Evolutionary conservation across 2,329 filamentous ascomycete species (phyloP).

Genomic region (Ascochyta pisi): DNA sequence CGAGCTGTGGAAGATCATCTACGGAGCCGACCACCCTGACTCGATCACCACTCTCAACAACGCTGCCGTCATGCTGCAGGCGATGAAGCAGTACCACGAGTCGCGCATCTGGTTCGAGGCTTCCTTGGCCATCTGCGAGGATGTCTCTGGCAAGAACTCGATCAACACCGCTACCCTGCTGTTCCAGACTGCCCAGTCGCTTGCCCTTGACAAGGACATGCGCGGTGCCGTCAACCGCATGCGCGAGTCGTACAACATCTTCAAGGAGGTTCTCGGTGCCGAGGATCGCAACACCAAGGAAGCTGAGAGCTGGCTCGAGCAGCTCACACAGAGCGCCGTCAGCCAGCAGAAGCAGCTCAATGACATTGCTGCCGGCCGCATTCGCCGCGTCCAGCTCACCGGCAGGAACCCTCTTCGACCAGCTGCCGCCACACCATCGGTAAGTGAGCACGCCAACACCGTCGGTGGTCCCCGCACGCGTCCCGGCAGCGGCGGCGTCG

Average conservation of each 20-base stretch:
- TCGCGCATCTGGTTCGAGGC: conserved; percentile 97
- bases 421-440: conserved; percentile 66
- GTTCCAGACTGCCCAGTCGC: conserved; percentile 95
- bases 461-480: conserved; percentile 47
- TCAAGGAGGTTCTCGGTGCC: conserved; percentile 82
- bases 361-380: conserved; percentile 75
- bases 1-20: conserved; percentile 96
- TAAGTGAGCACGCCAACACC: conserved; percentile 54
- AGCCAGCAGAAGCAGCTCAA: conserved; percentile 93
- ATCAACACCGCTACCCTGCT: conserved; percentile 93
- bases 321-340: conserved; percentile 94
- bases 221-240: conserved; percentile 91
- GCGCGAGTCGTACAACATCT: conserved; percentile 96
- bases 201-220: conserved; percentile 93
- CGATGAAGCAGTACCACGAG: conserved; percentile 91
- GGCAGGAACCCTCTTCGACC: conserved; percentile 61
- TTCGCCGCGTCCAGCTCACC: conserved; percentile 74
- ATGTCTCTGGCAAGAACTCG: conserved; percentile 85
- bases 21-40: conserved; percentile 91
- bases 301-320: conserved; percentile 94
- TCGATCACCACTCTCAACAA: conserved; percentile 99
- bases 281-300: conserved; percentile 98
- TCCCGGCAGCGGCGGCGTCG: conserved; percentile 56
- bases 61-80: conserved; percentile 96
- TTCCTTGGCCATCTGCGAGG: conserved; percentile 86